Evolutionary conservation across 1,139 yeast genomes (phyloP), one percentile per base, ranked within the genome.

Genomic region (Ogataea hybrid): DNA sequence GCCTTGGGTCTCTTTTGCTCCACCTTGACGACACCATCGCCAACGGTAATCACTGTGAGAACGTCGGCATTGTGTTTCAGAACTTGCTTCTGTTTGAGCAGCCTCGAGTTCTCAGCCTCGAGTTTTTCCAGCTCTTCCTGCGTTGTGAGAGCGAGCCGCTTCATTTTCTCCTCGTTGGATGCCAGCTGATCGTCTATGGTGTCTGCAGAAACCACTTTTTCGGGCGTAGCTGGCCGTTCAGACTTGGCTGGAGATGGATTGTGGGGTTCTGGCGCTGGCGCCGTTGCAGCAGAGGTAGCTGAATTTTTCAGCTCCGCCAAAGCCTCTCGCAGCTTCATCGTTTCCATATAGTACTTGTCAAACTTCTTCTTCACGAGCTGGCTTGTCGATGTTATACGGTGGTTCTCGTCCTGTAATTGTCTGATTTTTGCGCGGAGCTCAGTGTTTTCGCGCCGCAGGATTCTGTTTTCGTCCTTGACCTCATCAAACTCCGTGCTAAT

Each of bases 401-500:
- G 18, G 12, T 39, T 40, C 16, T 47, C 48, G 6, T 37, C 41
- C 25, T 38, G 33, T 14, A 46, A 34, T 27, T 48, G 49, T 22
- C 42, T 37, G 3, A 49, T 9, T 32, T 43, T 12, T 22, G 16
- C 5, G 7, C 37, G 39, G 28, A 47, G 23, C 9, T 22, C 28
- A 10, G 32, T 28, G 21, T 42, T 47, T 21, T 43, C 51, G 12
- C 28, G 28, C 37, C 44, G 28, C 32, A 44, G 20, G 12, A n/a
- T 27, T 2, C 23, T 28, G 18, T 36, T 44, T 28, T 47, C 48
- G n/a, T 35, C 35, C 29, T 44, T 42, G 21, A 54, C 41, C 25
- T 40, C 43, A 22, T 49, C 48, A 33, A 52, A 39, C 25, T 54
- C 53, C 20, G 47, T 47, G 6, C 53, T 44, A 21, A 56, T 39